Percentiles rank a stretch among this genome's conserved stretches.
phyloP scores from a whole-genome alignment of 2,329 filamentous ascomycete species.

The Septoria linicola region DNA sequence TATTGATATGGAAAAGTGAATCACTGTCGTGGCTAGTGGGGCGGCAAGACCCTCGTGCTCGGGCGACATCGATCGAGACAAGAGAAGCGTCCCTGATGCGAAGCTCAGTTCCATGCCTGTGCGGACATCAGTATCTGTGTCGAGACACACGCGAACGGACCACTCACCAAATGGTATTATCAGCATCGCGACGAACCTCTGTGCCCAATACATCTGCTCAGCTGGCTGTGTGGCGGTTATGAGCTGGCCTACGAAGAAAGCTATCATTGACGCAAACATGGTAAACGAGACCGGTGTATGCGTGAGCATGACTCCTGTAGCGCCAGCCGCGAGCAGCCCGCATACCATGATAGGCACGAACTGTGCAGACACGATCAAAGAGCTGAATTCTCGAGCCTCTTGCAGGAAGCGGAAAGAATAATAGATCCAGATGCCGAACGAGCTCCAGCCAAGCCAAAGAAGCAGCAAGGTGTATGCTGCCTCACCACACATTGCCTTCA shows the following conservation, averaged over 20 bases:
- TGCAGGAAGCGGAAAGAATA: constrained; percentile 39
- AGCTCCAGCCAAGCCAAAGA: constrained; percentile 35
- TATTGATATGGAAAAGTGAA: constrained; percentile 67
- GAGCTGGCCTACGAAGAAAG: constrained; percentile 38
- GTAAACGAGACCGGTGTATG: constrained; percentile 41
- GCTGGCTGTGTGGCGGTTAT: constrained; percentile 37
- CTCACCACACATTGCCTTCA: constrained; percentile 29
- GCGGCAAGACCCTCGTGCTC: constrained; percentile 53
- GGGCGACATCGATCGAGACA: constrained; percentile 52
- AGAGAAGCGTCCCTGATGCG: constrained; percentile 60
- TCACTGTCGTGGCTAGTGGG: constrained; percentile 60
- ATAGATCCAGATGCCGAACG: constrained; percentile 39
- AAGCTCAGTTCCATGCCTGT: constrained; percentile 65
- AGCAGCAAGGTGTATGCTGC: constrained; percentile 33
- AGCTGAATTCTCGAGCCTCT: constrained; percentile 35
- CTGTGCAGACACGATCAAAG: constrained; percentile 38
- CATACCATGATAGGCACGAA: constrained; percentile 38
- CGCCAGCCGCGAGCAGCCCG: constrained; percentile 39
- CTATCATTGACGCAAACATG: constrained; percentile 40
- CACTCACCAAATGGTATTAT: constrained; percentile 28
- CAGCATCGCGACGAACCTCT: constrained; percentile 39
- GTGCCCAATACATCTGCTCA: constrained; percentile 41
- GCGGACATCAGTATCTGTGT: constrained; percentile 2
- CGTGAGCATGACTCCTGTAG: constrained; percentile 41
- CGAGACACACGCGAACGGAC: not conserved